Evolutionary conservation across 2,329 filamentous ascomycete species (phyloP).

Genomic region (Leptodontidium sp.): DNA sequence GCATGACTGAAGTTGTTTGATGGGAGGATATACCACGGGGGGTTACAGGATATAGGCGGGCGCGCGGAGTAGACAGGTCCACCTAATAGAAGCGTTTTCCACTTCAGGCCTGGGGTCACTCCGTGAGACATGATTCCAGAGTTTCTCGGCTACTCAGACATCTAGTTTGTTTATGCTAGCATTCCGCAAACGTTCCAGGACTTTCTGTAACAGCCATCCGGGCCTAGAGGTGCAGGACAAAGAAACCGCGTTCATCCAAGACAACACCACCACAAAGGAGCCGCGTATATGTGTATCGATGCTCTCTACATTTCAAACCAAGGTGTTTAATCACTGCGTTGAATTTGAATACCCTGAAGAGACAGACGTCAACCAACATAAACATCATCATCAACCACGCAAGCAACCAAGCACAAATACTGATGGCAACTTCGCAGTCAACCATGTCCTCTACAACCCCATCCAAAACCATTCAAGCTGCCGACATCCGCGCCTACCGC

Average conservation of each 20-base stretch:
- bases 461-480: neutral
- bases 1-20: neutral
- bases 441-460: neutral
- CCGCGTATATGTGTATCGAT: neutral
- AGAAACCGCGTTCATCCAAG: neutral
- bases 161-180: neutral
- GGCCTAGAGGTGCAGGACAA: constrained; percentile 14
- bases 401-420: neutral
- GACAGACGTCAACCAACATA: too few species aligned
- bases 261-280: neutral
- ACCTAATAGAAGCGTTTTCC: neutral
- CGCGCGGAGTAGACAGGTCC: neutral
- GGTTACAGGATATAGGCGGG: neutral
- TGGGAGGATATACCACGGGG: neutral
- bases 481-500: neutral
- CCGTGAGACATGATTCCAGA: neutral
- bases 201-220: neutral
- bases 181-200: neutral
- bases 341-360: neutral
- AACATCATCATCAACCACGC: neutral
- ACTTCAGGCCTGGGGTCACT: neutral
- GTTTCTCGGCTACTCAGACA: neutral
- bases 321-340: neutral
- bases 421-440: neutral
- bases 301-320: neutral